Conservation (phyloP, 2,329 filamentous ascomycete genomes). For the Colletotrichum karsti region DNA sequence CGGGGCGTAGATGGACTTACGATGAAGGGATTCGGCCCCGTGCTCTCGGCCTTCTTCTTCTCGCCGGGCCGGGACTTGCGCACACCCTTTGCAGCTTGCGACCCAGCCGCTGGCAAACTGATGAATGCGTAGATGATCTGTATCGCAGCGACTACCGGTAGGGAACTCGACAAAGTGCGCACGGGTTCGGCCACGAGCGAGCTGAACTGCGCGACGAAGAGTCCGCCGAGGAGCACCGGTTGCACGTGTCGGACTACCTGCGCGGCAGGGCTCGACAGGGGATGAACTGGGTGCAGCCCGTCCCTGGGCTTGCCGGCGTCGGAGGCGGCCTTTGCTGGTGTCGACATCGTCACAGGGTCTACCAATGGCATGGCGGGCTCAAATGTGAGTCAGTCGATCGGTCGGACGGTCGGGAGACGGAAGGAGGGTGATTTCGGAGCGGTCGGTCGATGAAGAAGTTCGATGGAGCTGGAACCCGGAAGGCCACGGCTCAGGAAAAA, state of each 20-base stretch:
- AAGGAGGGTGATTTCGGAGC: neutral
- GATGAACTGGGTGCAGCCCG: constrained; percentile 46
- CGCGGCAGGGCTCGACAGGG: constrained; percentile 46
- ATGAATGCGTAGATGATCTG: constrained; percentile 71
- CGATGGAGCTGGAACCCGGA: constrained; percentile 12
- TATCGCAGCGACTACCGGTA: constrained; percentile 69
- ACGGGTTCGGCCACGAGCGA: constrained; percentile 76
- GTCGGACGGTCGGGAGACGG: constrained; percentile 11
- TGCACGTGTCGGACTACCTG: constrained; percentile 71
- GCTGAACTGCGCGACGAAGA: constrained; percentile 71
- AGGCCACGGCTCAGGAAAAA: constrained; percentile 25
- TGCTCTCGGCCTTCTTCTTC: constrained; percentile 59
- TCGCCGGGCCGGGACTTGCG: constrained; percentile 63
- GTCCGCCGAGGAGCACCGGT: constrained; percentile 70
- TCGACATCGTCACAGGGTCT: constrained; percentile 48
- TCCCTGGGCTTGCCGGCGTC: constrained; percentile 38
- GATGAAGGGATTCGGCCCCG: constrained; percentile 53
- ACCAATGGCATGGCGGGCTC: constrained; percentile 42
- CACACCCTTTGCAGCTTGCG: constrained; percentile 46
- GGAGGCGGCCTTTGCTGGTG: constrained; percentile 37
- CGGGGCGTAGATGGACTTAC: constrained; percentile 44
- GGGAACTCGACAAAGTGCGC: constrained; percentile 64
- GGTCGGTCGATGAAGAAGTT: neutral
- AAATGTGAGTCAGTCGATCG: neutral
- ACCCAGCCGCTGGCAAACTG: constrained; percentile 70